A percentile compares a stretch with the other conserved stretches of the same genome.
These are phyloP conservation scores for Biscogniauxia mediterranea DNA, from an alignment of 2,329 filamentous ascomycete genomes.

Conservation along the genomic window DNA sequence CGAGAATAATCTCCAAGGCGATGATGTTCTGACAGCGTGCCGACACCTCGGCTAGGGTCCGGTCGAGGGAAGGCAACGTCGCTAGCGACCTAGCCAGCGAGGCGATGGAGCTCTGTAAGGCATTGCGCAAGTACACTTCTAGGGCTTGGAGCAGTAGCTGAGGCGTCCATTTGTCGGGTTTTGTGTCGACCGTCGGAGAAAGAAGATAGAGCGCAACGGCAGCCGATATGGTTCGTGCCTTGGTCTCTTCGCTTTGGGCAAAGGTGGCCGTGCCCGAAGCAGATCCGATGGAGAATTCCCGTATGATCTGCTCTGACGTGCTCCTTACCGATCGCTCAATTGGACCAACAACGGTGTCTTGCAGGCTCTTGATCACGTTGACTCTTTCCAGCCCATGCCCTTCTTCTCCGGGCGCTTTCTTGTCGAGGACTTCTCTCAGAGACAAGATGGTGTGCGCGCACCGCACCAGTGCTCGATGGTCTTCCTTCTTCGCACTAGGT, in stretches of 20 bases:
- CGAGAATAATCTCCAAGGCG: conserved; percentile 78
- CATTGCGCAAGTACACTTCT: conserved; percentile 78
- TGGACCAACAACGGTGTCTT: conserved; percentile 66
- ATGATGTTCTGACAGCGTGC: conserved; percentile 86
- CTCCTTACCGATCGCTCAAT: conserved; percentile 72
- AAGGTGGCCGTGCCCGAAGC: conserved; percentile 53
- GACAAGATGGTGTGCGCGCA: conserved; percentile 78
- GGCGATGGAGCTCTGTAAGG: conserved; percentile 75
- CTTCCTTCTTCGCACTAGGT: conserved; percentile 54
- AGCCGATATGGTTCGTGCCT: conserved; percentile 70
- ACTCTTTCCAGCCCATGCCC: conserved; percentile 74
- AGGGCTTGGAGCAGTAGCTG: conserved; percentile 72
- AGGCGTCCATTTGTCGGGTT: conserved; percentile 60
- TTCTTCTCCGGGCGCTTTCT: conserved; percentile 68
- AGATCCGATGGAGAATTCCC: conserved; percentile 75
- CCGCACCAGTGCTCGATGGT: conserved; percentile 76
- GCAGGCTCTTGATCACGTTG: conserved; percentile 67
- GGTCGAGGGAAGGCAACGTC: conserved; percentile 77
- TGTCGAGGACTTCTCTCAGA: conserved; percentile 69
- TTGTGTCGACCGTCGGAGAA: conserved; percentile 60
- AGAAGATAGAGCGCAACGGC: conserved; percentile 77
- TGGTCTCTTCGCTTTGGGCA: conserved; percentile 69
- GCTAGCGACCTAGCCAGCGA: conserved; percentile 73
- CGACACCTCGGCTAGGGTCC: conserved; percentile 77
- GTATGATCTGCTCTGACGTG: conserved; percentile 73